phyloP scores from a whole-genome alignment of 495 filamentous ascomycete genomes.

The Geoglossum glabrum region DNA sequence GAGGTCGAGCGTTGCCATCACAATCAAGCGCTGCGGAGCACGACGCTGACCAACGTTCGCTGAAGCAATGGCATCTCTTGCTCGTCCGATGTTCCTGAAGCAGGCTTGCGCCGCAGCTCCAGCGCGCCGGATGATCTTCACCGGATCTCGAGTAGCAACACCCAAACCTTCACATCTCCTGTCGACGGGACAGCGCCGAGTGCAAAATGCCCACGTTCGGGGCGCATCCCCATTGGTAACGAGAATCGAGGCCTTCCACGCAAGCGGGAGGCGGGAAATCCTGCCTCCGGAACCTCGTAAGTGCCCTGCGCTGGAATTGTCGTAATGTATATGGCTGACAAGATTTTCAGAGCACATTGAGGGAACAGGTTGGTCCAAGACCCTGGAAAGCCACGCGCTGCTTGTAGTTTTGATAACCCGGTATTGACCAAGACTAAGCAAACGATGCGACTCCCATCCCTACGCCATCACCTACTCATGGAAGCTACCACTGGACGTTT shows the following conservation, averaged over 20 bases:
- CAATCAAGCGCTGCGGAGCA: slow-evolving; percentile 3
- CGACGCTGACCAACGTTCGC: background rate
- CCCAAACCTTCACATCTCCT: slow-evolving; percentile 7
- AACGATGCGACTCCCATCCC: slow-evolving; percentile 79
- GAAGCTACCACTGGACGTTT: slow-evolving; percentile 96
- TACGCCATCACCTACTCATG: slow-evolving; percentile 47
- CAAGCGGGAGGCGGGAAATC: slow-evolving; percentile 42
- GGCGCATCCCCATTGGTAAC: too few species aligned
- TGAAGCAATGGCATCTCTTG: slow-evolving; percentile 18
- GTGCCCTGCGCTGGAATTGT: slow-evolving; percentile 18
- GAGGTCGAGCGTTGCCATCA: background rate
- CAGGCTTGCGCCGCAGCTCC: slow-evolving; percentile 13
- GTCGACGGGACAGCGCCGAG: slow-evolving; percentile 9
- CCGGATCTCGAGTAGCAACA: slow-evolving; percentile 6
- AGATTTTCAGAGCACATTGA: slow-evolving; percentile 43
- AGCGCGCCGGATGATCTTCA: slow-evolving; percentile 13
- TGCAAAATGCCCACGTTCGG: slow-evolving; percentile 11
- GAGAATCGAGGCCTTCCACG: slow-evolving; percentile 46
- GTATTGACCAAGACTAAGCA: slow-evolving; percentile 29
- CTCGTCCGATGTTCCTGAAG: slow-evolving; percentile 18
- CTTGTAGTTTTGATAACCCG: background rate
- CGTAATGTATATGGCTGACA: slow-evolving; percentile 18
- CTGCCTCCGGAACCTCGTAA: slow-evolving; percentile 49
- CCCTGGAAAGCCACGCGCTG: background rate
- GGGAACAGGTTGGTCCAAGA: slow-evolving; percentile 46